A percentile compares a stretch with the other conserved stretches of the same genome.
phyloP scores from a whole-genome alignment of 2,329 filamentous ascomycete species.

The Thyridium curvatum region DNA sequence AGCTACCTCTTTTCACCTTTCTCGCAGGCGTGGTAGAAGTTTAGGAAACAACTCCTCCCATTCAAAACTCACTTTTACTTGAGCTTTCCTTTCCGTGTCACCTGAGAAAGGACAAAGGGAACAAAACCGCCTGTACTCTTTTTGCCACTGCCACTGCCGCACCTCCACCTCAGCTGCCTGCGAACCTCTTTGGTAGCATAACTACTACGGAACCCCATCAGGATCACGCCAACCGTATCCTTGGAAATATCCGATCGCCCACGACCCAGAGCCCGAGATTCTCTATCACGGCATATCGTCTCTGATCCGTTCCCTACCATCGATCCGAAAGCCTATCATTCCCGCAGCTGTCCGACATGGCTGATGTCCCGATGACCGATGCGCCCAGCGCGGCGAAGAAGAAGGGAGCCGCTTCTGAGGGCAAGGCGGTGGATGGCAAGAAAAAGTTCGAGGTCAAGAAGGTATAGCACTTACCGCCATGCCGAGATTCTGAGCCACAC shows the following conservation, averaged over 20 bases:
- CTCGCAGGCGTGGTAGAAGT: too few relatives aligned
- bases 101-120: too few relatives aligned
- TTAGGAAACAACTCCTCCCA: too few relatives aligned
- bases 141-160: background rate
- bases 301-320: background rate
- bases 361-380: constrained; percentile 96
- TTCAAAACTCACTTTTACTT: too few relatives aligned
- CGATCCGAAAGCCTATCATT: background rate
- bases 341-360: constrained; percentile 52
- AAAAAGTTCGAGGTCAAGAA: constrained; percentile 99
- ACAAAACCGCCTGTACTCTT: too few relatives aligned
- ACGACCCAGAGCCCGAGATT: too few relatives aligned
- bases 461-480: constrained; percentile 42
- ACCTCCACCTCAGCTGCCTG: background rate
- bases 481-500: constrained; percentile 3
- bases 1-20: too few relatives aligned
- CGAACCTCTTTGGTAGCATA: background rate
- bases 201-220: background rate
- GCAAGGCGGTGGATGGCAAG: constrained; percentile 60
- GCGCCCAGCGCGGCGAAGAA: constrained; percentile 56
- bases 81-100: too few relatives aligned
- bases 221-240: too few relatives aligned
- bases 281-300: too few relatives aligned
- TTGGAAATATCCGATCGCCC: too few relatives aligned
- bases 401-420: constrained; percentile 37